Evolutionary conservation across 345 rosid species (phyloP), one percentile per base, ranked within the genome.

Genomic region (Trapa incisa): DNA sequence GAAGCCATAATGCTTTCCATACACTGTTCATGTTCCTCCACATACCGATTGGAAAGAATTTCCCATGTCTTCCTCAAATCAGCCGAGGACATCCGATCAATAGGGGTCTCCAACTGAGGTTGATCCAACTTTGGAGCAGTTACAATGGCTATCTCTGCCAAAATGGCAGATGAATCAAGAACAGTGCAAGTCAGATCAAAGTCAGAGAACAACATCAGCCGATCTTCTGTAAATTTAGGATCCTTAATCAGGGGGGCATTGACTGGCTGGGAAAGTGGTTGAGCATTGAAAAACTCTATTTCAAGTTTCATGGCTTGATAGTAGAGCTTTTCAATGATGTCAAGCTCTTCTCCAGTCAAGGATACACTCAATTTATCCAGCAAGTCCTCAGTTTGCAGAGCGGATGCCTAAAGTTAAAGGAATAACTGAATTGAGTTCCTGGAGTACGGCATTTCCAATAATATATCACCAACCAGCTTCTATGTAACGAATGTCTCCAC

Each of bases 231-330:
- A 62, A 81, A 84, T 75, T 77, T 79, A 50, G 80, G 90, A 73
- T 67, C 85, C 75, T 79, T 84, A 57, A 75, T 73, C 73, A 95
- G 75, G 71, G 99, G 96, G 75, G 83, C 89, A 65, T 83, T 74
- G 67, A 87, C 81, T 37, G 87, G 88, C 79, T 95, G 96, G 69
- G 73, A 69, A 79, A 89, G 78, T 13, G 83, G 88, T 76, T 95
- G 99, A 15, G 87, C 88, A 71, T 68, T 71, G 83, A 95, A 89
- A 81, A 91, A 91, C 76, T 91, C 96, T 58, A 88, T 81, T 86
- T 91, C 99, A 79, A 87, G 99, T 80, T 81, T 91, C 96, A 95
- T 85, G 73, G 97, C 99, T 80, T 95, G 97, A 71, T 78, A 94
- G 79, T 95, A 95, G 77, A 95, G 82, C 73, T 89, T 95, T 78